Conservation (phyloP, 257 asterid genomes). For the Jasminum sambac region DNA sequence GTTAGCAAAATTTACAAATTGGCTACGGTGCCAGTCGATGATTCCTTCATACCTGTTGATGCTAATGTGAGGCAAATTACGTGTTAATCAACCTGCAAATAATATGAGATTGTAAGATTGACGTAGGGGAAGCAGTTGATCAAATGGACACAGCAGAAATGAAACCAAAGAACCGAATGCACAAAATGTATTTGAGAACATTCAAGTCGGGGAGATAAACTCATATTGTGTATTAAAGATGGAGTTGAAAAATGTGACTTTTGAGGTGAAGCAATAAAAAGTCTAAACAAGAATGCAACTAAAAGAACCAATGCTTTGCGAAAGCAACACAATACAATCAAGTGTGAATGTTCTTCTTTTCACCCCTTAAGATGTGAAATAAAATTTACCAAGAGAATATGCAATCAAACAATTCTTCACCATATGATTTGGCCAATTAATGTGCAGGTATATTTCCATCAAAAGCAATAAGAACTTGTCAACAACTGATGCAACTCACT, state of each 20-base stretch:
- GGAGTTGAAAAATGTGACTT: background rate
- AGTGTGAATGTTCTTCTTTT: background rate
- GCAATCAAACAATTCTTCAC: background rate
- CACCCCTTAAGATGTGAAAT: background rate
- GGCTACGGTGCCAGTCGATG: background rate
- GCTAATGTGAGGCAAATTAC: background rate
- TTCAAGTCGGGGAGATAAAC: background rate
- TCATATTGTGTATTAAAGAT: background rate
- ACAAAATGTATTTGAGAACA: background rate
- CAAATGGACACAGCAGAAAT: background rate
- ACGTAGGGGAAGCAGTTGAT: background rate
- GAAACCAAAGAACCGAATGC: background rate
- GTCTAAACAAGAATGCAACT: background rate
- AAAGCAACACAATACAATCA: background rate
- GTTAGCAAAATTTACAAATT: background rate
- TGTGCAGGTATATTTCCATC: background rate
- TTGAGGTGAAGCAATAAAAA: background rate
- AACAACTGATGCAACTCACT: background rate
- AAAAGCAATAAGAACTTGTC: background rate
- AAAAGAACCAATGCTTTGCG: background rate
- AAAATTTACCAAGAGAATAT: background rate
- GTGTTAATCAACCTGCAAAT: background rate
- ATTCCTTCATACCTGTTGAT: no score
- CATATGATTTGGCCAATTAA: background rate
- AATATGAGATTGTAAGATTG: background rate